phyloP scores from a whole-genome alignment of 2,329 filamentous ascomycete species.

The Fusarium incarnatum region DNA sequence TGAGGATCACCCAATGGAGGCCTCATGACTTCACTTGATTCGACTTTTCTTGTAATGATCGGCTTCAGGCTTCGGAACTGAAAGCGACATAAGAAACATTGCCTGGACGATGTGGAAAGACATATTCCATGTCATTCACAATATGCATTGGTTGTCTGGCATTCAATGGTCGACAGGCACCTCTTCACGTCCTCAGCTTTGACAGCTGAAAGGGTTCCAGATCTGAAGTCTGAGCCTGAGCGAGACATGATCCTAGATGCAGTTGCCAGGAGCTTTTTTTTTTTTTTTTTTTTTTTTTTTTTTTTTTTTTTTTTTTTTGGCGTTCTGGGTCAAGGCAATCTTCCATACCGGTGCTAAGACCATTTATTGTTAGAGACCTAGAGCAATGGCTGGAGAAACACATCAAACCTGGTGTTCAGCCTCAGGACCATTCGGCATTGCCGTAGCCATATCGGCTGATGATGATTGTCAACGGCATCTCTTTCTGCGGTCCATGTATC shows the following conservation, averaged over 20 bases:
- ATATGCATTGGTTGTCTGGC: background rate
- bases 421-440: background rate
- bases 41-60: background rate
- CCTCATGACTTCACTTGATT: background rate
- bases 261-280: background rate
- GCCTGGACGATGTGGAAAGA: background rate
- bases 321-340: background rate
- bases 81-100: background rate
- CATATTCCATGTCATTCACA: background rate
- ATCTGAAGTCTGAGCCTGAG: background rate
- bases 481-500: constrained; percentile 24
- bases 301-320: background rate
- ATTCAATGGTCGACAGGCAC: background rate
- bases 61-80: background rate
- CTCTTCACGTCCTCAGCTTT: constrained; percentile 4
- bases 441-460: background rate
- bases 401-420: constrained; percentile 2
- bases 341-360: background rate
- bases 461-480: constrained; percentile 17
- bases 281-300: background rate
- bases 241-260: background rate
- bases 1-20: background rate
- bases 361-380: constrained; percentile 3
- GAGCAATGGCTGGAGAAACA: constrained; percentile 1
- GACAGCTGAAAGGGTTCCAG: background rate